Evolutionary conservation across 495 filamentous ascomycete genomes (phyloP), one percentile per base, ranked within the genome.

Genomic region (Penicillium fimorum): DNA sequence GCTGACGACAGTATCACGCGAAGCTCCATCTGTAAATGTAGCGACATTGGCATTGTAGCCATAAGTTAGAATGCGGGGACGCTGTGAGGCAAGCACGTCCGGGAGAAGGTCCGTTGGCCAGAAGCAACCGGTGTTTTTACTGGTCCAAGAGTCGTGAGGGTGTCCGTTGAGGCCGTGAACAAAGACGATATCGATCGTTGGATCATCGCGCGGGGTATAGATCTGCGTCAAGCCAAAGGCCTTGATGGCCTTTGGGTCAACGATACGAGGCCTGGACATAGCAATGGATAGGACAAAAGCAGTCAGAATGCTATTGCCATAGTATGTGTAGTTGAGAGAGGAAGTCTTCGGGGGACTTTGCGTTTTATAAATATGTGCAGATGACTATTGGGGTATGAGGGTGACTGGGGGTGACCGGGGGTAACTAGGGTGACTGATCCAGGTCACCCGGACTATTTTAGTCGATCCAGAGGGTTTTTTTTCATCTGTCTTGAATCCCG

Each of bases 131-230:
- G 81, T 77, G 41, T 79, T 76, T 47, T 78, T 79, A 37, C 82
- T 80, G 15, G 86, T 87, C 91, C 91, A 96, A 44, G 88, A 89
- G 51, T 82, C 80, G 25, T 85, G 72, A 1, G 90, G 88, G 51
- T 90, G 79, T 20, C 91, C 91, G 62, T 92, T 92, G 29, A 96
- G 76, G 48, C 91, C 91, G 66, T 96, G 91, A 40, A 96, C 89
- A 45, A 91, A 82, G 11, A 91, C 85, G 35, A 91, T 84, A 62
- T 76, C 74, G 9, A 76, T 71, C 7, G 67, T 67, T 30, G 72
- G 68, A 46, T 63, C 63, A 13, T 68, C 65, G 47, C 61, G 81
- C 38, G 86, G 82, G 44, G 70, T 58, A 66, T 87, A 90, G 50
- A 92, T 80, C 59, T 86, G 79, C 17, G 85, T 85, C 62, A 90